Evolutionary conservation across 306 rosid genomes (phyloP), one percentile per base, ranked within the genome.

Genomic region (Cyclanthera cordifolia): DNA sequence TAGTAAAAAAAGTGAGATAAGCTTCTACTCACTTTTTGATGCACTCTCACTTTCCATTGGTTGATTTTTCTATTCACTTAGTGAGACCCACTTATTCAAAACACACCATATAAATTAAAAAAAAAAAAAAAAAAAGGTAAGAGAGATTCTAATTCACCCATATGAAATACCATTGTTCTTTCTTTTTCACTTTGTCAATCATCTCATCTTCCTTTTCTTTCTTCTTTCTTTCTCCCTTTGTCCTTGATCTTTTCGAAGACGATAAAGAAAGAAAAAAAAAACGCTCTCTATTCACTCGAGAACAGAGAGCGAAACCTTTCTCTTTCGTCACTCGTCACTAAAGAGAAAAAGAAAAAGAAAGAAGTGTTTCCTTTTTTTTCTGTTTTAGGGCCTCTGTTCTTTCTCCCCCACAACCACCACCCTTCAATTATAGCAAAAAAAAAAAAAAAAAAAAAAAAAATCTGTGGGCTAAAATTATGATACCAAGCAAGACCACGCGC

Each of bases 371-470:
- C n/a, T n/a, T n/a, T 60, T 34, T 60, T 17, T 59, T 58, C 25
- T 59, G 66, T 59, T 34, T 60, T 60, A 4, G 6, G 19, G 23
- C 2, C 14, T 32, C 6, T 32, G 47, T 17, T 58, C 66, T 58
- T 45, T 23, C 14, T 9, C 17, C 61, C 12, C 63, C 45, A 57
- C 64, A 57, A 9, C 66, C 3, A 32, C 14, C 8, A 32, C 67
- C 48, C 67, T 60, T 37, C 67, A 60, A 60, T 60, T 60, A 60
- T 60, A 60, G 67, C 67, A 10, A 48, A 48, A 53, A 15, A 57
- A 32, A 9, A 57, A 32, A 9, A 6, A 59, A 48, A 48, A 8
- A 49, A 49, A 53, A 14, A n/a, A 59, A 60, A 4, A 34, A 60
- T 4, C 67, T 10, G 67, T 60, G 67, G 67, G 67, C 67, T 60